Conservation (phyloP, 83 land plant species). For the Diphasiastrum complanatum region DNA sequence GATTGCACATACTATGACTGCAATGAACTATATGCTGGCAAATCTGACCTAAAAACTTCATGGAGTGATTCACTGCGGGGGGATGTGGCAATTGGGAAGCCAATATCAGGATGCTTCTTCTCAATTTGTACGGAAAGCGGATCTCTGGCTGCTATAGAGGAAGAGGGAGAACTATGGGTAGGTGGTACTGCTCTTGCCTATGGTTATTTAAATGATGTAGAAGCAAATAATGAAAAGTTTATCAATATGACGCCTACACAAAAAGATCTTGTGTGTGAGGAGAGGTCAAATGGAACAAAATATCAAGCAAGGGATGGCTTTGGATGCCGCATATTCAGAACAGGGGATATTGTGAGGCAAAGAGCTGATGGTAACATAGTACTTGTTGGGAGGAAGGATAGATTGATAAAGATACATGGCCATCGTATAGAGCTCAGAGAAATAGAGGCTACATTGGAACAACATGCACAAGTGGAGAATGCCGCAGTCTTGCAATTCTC, state of each 20-base stretch:
- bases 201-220: slow-evolving; percentile 44
- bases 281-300: neutral
- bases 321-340: slow-evolving; percentile 30
- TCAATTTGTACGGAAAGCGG: slow-evolving; percentile 27
- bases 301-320: neutral
- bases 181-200: slow-evolving; percentile 48
- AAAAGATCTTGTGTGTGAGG: neutral
- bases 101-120: slow-evolving; percentile 51
- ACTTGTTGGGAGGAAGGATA: slow-evolving; percentile 73
- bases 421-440: slow-evolving; percentile 65
- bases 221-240: slow-evolving; percentile 14
- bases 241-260: slow-evolving; percentile 5
- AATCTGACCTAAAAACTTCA: slow-evolving; percentile 29
- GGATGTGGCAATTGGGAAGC: slow-evolving; percentile 69
- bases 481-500: slow-evolving; percentile 41
- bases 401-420: slow-evolving; percentile 64
- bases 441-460: slow-evolving; percentile 48
- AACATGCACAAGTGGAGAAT: slow-evolving; percentile 51
- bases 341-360: slow-evolving; percentile 65
- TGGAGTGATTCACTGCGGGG: neutral
- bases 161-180: slow-evolving; percentile 71
- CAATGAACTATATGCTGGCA: slow-evolving; percentile 43
- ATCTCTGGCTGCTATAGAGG: neutral
- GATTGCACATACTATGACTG: slow-evolving; percentile 85
- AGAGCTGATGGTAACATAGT: slow-evolving; percentile 50